These are phyloP conservation scores for Biscogniauxia sp. DNA, from an alignment of 2,329 filamentous ascomycete genomes.

Conservation along the genomic window DNA sequence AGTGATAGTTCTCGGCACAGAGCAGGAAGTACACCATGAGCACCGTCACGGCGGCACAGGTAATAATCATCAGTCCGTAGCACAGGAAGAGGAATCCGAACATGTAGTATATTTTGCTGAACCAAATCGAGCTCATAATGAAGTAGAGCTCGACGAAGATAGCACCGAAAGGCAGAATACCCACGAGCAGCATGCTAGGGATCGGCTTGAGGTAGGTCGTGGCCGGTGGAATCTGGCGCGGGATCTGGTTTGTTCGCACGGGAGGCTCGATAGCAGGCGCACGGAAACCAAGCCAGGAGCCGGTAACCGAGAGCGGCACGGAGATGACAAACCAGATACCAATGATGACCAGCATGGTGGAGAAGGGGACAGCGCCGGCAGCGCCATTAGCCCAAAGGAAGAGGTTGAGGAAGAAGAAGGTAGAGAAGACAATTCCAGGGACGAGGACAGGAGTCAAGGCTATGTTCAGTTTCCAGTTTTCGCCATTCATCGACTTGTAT, in stretches of 20 bases:
- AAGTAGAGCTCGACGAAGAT: constrained; percentile 99
- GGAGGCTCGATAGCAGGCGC: constrained; percentile 69
- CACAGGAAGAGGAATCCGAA: constrained; percentile 98
- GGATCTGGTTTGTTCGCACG: constrained; percentile 95
- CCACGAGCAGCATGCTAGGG: constrained; percentile 88
- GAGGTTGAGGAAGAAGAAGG: constrained; percentile 92
- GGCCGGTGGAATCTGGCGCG: constrained; percentile 86
- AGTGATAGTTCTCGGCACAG: constrained; percentile 96
- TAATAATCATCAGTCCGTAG: constrained; percentile 96
- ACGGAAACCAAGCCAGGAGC: constrained; percentile 92
- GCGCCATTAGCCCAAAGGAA: constrained; percentile 94
- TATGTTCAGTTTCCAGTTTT: constrained; percentile 94
- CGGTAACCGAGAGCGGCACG: constrained; percentile 82
- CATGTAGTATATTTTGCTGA: constrained; percentile 99
- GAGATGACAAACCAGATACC: constrained; percentile 97
- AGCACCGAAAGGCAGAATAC: constrained; percentile 88
- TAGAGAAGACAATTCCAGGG: constrained; percentile 78
- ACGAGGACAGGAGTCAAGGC: constrained; percentile 81
- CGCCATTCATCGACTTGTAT: constrained; percentile 94
- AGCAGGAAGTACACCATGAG: constrained; percentile 95
- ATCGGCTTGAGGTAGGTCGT: constrained; percentile 81
- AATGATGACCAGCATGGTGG: constrained; percentile 92
- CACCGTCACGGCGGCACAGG: constrained; percentile 86
- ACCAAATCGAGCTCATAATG: constrained; percentile 99
- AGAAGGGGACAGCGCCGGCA: constrained; percentile 91